A percentile compares a stretch with the other conserved stretches of the same genome.
Evolutionary conservation across 306 rosid species (phyloP).

Genomic region (Quercus rubra): DNA sequence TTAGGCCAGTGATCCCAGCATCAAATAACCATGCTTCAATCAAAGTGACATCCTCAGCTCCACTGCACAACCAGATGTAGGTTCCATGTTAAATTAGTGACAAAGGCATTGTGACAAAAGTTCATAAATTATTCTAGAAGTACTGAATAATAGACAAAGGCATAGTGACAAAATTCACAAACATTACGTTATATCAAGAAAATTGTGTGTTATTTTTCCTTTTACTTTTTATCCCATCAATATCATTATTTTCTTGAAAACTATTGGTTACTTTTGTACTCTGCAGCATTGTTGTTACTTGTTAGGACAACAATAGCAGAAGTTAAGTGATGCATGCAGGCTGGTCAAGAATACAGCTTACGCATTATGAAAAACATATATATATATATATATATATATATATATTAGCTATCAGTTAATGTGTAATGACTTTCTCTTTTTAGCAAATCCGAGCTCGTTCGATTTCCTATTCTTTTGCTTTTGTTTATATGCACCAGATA

Average conservation of each 20-base stretch:
- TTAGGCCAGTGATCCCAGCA: background rate
- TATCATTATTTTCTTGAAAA: background rate
- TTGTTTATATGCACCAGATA: background rate
- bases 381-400: background rate
- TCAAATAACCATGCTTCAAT: background rate
- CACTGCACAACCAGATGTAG: constrained; percentile 9
- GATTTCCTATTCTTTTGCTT: background rate
- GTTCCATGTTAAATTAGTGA: constrained; percentile 6
- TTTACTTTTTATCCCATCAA: background rate
- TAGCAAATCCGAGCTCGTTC: background rate
- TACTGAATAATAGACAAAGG: background rate
- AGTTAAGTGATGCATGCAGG: constrained; percentile 7
- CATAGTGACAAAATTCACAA: background rate
- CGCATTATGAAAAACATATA: background rate
- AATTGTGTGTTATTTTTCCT: background rate
- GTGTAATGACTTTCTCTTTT: background rate
- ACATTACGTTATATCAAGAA: background rate
- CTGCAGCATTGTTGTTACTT: background rate
- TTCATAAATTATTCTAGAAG: background rate
- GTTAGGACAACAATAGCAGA: constrained; percentile 5
- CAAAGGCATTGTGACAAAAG: background rate
- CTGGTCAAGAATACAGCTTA: background rate
- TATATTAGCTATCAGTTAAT: constrained; percentile 1
- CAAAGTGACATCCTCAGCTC: constrained; percentile 5
- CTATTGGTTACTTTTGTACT: background rate